Evolutionary conservation across 768 basidiomycete genomes (phyloP).

Genomic region (Phaeotremella fagi): DNA sequence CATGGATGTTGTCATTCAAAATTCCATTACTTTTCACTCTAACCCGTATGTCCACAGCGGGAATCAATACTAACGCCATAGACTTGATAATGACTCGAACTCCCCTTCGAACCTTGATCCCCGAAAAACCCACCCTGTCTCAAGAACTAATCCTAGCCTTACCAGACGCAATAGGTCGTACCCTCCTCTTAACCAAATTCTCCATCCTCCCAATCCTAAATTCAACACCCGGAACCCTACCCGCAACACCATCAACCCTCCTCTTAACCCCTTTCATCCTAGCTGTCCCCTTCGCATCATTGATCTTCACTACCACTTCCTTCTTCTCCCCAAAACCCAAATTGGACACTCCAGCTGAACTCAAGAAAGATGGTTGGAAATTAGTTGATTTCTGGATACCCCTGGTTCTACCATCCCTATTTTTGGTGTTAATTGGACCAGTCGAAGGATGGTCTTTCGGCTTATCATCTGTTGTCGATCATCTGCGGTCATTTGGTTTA

Average conservation of each 20-base stretch:
- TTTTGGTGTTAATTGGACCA: conserved; percentile 76
- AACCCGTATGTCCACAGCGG: conserved; percentile 53
- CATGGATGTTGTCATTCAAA: conserved; percentile 72
- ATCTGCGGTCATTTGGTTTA: no score
- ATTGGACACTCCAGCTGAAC: conserved; percentile 71
- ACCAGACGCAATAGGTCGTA: conserved; percentile 73
- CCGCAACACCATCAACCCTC: conserved; percentile 70
- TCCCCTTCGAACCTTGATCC: conserved; percentile 58
- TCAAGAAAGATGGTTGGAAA: conserved; percentile 79
- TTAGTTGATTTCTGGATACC: conserved; percentile 81
- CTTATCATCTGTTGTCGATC: background rate
- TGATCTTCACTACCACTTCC: conserved; percentile 53
- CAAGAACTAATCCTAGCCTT: conserved; percentile 69
- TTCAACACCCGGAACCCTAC: conserved; percentile 58
- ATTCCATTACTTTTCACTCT: conserved; percentile 61
- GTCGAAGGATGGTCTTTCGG: conserved; percentile 51
- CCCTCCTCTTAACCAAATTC: conserved; percentile 70
- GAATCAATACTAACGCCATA: conserved; percentile 4
- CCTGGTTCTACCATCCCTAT: conserved; percentile 68
- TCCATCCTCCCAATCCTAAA: conserved; percentile 61
- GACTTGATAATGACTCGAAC: conserved; percentile 42
- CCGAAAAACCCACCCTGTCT: conserved; percentile 55
- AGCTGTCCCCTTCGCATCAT: conserved; percentile 57
- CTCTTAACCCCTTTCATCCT: conserved; percentile 74
- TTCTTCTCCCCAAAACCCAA: conserved; percentile 65